These are phyloP conservation scores for Plasmodium relictum DNA, from an alignment of 169 alveolate genomes.

Conservation along the genomic window DNA sequence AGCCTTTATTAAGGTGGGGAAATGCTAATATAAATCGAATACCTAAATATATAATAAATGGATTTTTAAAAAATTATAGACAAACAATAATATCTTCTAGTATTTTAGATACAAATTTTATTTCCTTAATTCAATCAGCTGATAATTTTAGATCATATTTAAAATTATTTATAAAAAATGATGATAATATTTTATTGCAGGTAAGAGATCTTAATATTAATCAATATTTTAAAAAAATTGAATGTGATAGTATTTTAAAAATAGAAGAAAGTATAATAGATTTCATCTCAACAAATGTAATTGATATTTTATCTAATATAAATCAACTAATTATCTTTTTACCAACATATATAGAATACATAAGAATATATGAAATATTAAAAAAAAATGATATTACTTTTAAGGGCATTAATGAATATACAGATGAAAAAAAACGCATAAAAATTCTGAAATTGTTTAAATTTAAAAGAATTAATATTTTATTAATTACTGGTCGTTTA, in stretches of 20 bases:
- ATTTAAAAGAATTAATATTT: constrained; percentile 60
- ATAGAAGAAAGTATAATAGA: constrained; percentile 55
- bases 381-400: constrained; percentile 69
- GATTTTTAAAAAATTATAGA: constrained; percentile 66
- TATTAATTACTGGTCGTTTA: constrained; percentile 67
- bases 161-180: constrained; percentile 47
- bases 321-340: constrained; percentile 63
- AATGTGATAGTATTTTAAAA: constrained; percentile 44
- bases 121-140: constrained; percentile 44
- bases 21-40: constrained; percentile 64
- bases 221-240: constrained; percentile 69
- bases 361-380: constrained; percentile 45
- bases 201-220: constrained; percentile 36
- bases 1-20: constrained; percentile 72
- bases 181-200: constrained; percentile 28
- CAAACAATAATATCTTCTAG: constrained; percentile 70
- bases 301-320: constrained; percentile 46
- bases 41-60: constrained; percentile 64
- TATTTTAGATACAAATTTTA: constrained; percentile 56
- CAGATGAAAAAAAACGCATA: constrained; percentile 51
- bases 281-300: constrained; percentile 50
- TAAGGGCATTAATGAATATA: constrained; percentile 75
- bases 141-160: constrained; percentile 42
- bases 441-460: constrained; percentile 60
- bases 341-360: constrained; percentile 74